Base-by-base conservation (phyloP, 257 asterid genomes). In the Handroanthus guayacan region DNA sequence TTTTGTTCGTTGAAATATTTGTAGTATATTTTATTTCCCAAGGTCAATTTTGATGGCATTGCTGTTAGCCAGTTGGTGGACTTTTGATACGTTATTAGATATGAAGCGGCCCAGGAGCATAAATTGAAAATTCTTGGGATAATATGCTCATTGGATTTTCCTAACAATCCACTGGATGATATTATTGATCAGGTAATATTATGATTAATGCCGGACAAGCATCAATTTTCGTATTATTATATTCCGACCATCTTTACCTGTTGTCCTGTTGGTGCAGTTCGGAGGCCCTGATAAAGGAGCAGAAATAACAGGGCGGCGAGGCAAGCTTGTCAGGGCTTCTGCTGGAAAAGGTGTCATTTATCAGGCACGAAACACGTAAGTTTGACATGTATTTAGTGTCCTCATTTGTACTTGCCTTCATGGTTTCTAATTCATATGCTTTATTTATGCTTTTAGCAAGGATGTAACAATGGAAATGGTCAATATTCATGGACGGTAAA, bases 401-500 rank as follows among this genome's bases (percentile, higher is more conserved):
- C 63, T 41, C 38, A 36, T 61, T 76, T 74, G 69, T n/a, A 52
- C 60, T 74, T 71, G 55, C 61, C 62, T 79, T 72, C 72, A 36
- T 54, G 76, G 62, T 67, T 70, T 56, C 82, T 81, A 58, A 81
- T 72, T 62, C 45, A 44, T 69, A 17, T 79, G 48, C 74, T 81
- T 65, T 66, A 38, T 81, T 65, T 66, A 38, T 63, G 62, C 76
- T 25, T 82, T 68, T 75, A 95, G 98, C 81, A 95, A 95, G 84
- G 99, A 95, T 54, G 93, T 95, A 69, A 77, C 92, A 55, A 95
- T 93, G 99, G 99, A 95, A 89, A 95, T 95, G 98, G 97, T 93
- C 75, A 95, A 95, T 80, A 95, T 95, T 95, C 81, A 95, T 95
- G 99, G 94, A 90, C 77, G 98, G 97, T 54, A 89, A 93, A 85